phyloP scores from a whole-genome alignment of 2,329 filamentous ascomycete genomes.

The Ophiostoma piceae region DNA sequence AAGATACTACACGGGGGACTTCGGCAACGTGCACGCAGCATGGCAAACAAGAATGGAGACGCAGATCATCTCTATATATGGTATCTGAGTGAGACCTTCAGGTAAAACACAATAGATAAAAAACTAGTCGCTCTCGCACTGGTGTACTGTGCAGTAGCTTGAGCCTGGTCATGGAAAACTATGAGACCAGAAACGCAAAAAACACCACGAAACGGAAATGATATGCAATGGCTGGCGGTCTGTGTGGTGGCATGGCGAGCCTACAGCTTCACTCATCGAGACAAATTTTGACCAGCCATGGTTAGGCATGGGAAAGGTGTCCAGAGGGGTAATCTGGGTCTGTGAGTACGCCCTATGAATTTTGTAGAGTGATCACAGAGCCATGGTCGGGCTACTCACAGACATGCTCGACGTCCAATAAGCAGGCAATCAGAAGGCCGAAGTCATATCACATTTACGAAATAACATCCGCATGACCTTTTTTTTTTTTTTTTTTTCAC shows the following conservation, averaged over 20 bases:
- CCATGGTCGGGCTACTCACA: neutral
- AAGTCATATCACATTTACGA: neutral
- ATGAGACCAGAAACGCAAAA: neutral
- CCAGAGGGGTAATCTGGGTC: neutral
- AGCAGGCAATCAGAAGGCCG: neutral
- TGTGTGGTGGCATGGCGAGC: neutral
- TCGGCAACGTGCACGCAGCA: neutral
- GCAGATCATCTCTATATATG: neutral
- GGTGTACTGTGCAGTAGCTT: too few species aligned
- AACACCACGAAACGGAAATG: slow-evolving; percentile 1
- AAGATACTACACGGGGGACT: neutral
- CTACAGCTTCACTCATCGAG: neutral
- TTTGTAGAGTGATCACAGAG: neutral
- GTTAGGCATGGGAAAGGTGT: neutral
- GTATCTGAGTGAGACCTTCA: neutral
- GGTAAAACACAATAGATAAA: too few species aligned
- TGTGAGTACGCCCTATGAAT: neutral
- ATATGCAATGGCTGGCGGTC: slow-evolving; percentile 3
- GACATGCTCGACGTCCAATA: neutral
- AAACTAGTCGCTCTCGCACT: too few species aligned
- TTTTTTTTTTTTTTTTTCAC: too few species aligned
- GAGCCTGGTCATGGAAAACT: neutral
- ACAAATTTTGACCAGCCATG: neutral
- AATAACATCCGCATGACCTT: too few species aligned
- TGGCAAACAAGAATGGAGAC: neutral